Conservation (phyloP, 441 rosid genomes). For the Francoa sonchifolia region DNA sequence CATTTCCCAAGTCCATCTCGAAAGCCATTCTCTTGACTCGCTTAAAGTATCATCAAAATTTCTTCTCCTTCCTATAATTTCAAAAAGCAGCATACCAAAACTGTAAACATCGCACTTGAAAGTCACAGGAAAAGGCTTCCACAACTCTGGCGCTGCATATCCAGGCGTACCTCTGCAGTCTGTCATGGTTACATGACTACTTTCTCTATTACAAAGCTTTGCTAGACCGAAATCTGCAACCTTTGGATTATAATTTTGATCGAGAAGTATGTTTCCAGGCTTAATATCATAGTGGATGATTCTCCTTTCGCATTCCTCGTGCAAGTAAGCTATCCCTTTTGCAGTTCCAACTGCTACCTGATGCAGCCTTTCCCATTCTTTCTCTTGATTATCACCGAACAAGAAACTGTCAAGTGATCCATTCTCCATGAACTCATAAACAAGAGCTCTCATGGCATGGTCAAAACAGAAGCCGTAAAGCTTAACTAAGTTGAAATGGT, state of each 20-base stretch:
- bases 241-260: constrained; percentile 7
- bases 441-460: constrained; percentile 6
- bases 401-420: constrained; percentile 10
- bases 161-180: constrained; percentile 14
- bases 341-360: constrained; percentile 10
- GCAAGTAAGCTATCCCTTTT: constrained; percentile 16
- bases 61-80: constrained; percentile 9
- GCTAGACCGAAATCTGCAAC: constrained; percentile 18
- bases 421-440: constrained; percentile 17
- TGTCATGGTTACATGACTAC: neutral
- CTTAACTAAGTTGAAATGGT: constrained; percentile 14
- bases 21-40: constrained; percentile 5
- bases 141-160: constrained; percentile 10
- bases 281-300: constrained; percentile 20
- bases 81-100: constrained; percentile 13
- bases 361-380: constrained; percentile 5
- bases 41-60: neutral
- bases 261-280: constrained; percentile 18
- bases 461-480: constrained; percentile 20
- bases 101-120: constrained; percentile 12
- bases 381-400: neutral
- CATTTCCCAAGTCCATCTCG: constrained; percentile 8
- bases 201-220: constrained; percentile 9
- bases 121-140: neutral
- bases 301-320: constrained; percentile 12